Percentiles rank a stretch among this genome's conserved stretches.
phyloP scores from a whole-genome alignment of 2,329 filamentous ascomycete genomes.

The Calonectria montana region DNA sequence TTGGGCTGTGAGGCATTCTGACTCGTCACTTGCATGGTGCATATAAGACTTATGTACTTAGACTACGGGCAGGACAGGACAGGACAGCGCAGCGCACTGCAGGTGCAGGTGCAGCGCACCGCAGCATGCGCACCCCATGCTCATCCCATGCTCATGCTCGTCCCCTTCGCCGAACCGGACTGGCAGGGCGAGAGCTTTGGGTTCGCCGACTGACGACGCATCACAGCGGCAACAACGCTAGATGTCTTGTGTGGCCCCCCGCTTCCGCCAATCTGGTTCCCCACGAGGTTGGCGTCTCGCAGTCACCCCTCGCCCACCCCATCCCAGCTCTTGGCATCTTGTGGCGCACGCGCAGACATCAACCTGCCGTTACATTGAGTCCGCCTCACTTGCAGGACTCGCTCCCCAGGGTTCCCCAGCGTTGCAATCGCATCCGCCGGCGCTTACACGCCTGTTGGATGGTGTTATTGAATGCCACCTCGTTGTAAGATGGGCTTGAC shows the following conservation, averaged over 20 bases:
- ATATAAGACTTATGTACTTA: neutral
- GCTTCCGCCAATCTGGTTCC: constrained; percentile 11
- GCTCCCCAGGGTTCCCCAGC: neutral
- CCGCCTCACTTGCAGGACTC: constrained; percentile 5
- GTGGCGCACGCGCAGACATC: constrained; percentile 9
- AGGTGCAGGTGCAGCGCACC: neutral
- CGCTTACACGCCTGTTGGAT: neutral
- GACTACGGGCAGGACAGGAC: neutral
- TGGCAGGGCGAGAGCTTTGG: constrained; percentile 17
- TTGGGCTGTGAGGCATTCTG: constrained; percentile 9
- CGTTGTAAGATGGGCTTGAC: neutral
- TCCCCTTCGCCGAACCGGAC: neutral
- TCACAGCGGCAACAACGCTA: constrained; percentile 39
- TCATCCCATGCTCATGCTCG: neutral
- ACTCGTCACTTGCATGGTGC: constrained; percentile 27
- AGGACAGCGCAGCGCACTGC: neutral
- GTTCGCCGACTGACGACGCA: constrained; percentile 23
- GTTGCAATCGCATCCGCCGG: neutral
- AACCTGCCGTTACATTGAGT: constrained; percentile 3
- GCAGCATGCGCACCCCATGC: neutral
- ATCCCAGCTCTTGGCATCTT: neutral
- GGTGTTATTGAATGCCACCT: neutral
- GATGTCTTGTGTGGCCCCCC: neutral
- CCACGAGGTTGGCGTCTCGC: constrained; percentile 12
- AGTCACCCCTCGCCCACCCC: neutral